Percentiles rank a stretch among this genome's conserved stretches.
phyloP scores from a whole-genome alignment of 2,329 filamentous ascomycete species.

The Ophiostoma perfectum region DNA sequence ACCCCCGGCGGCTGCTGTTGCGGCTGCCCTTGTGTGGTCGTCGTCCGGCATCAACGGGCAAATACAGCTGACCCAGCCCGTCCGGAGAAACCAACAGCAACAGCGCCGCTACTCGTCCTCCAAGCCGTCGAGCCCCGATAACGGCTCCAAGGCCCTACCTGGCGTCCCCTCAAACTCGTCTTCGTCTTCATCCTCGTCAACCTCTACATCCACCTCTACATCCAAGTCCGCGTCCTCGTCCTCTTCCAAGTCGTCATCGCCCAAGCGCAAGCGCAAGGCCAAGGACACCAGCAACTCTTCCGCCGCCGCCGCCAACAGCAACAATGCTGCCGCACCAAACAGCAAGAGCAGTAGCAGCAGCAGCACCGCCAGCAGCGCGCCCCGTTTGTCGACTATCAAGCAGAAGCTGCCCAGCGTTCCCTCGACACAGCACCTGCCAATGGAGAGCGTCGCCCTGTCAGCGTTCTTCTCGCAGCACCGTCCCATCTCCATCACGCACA shows the following conservation, averaged over 20 bases:
- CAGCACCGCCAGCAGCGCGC: conserved; percentile 35
- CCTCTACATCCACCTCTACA: conserved; percentile 6
- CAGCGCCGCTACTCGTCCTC: conserved; percentile 56
- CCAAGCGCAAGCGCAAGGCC: conserved; percentile 14
- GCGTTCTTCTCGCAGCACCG: conserved; percentile 95
- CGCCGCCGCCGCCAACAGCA: neutral
- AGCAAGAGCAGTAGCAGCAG: neutral
- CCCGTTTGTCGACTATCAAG: conserved; percentile 32
- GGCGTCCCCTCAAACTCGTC: conserved; percentile 47
- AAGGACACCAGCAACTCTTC: neutral
- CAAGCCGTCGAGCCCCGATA: conserved; percentile 57
- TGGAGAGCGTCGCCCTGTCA: conserved; percentile 70
- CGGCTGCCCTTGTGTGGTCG: conserved; percentile 16
- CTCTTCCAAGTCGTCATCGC: conserved; percentile 10
- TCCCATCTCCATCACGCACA: conserved; percentile 81
- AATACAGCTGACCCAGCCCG: conserved; percentile 34
- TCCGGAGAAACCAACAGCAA: conserved; percentile 30
- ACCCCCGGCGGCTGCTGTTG: conserved; percentile 15
- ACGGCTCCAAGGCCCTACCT: conserved; percentile 48
- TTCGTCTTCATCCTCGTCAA: conserved; percentile 26
- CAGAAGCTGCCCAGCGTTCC: conserved; percentile 67
- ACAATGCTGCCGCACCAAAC: neutral
- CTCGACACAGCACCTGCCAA: conserved; percentile 65
- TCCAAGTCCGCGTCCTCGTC: conserved; percentile 11
- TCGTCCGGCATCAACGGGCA: conserved; percentile 27